These are phyloP conservation scores for Loxodes magnus DNA, from an alignment of 73 alveolate genomes.

Conservation along the genomic window DNA sequence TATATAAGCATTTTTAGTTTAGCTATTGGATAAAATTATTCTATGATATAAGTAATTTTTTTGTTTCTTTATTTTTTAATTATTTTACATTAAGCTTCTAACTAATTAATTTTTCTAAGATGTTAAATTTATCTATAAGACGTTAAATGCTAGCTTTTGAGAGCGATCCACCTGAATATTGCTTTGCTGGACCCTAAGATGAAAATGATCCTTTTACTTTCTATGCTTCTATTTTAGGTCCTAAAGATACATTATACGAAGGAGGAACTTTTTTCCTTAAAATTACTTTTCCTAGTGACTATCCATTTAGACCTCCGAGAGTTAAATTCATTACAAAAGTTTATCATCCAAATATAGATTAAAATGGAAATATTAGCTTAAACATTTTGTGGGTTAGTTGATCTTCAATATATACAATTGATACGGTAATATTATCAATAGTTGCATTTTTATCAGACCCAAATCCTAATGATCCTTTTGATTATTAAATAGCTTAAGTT, in stretches of 20 bases:
- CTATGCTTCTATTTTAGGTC: conserved; percentile 49
- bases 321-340: conserved; percentile 64
- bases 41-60: no score
- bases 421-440: conserved; percentile 73
- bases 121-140: no score
- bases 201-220: conserved; percentile 62
- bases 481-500: conserved; percentile 47
- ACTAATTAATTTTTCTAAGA: no score
- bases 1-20: no score
- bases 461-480: conserved; percentile 77
- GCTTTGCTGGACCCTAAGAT: conserved; percentile 88
- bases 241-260: conserved; percentile 51
- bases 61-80: no score
- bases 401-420: conserved; percentile 61
- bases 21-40: no score
- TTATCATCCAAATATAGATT: conserved; percentile 88
- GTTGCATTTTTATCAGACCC: conserved; percentile 76
- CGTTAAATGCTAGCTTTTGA: no score
- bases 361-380: conserved; percentile 77
- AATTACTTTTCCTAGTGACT: conserved; percentile 78
- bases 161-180: conserved; percentile 83
- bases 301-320: conserved; percentile 92
- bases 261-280: conserved; percentile 88
- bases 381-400: conserved; percentile 86
- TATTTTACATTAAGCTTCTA: no score